These are phyloP conservation scores for Colletotrichum endophyticum DNA, from an alignment of 2,329 filamentous ascomycete genomes.

Conservation along the genomic window DNA sequence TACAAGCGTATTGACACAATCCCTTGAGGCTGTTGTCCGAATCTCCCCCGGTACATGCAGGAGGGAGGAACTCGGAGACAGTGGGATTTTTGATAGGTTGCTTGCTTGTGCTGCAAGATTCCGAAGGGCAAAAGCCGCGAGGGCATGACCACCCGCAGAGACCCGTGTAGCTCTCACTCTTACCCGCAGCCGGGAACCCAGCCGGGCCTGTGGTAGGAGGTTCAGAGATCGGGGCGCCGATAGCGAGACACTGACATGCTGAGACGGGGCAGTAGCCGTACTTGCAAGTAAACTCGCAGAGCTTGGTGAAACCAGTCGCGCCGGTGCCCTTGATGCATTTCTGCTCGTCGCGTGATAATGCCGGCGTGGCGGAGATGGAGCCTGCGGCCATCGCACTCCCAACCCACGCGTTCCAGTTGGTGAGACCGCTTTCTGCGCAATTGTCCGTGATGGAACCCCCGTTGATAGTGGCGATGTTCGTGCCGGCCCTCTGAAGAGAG, in stretches of 20 bases:
- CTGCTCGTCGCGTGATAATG: not conserved
- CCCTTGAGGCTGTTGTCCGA: not conserved
- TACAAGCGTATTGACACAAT: not conserved
- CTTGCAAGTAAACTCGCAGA: slow-evolving; percentile 35
- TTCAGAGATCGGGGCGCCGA: not conserved
- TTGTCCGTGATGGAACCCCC: not conserved
- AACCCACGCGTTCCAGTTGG: slow-evolving; percentile 16
- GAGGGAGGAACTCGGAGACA: not conserved
- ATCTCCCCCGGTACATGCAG: not conserved
- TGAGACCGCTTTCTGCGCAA: not conserved
- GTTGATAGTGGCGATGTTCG: not conserved
- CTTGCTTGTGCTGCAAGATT: slow-evolving; percentile 20
- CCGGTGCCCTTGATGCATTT: slow-evolving; percentile 30
- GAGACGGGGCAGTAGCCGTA: slow-evolving; percentile 27
- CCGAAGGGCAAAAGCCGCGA: slow-evolving; percentile 47
- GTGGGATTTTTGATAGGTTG: not conserved
- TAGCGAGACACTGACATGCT: not conserved
- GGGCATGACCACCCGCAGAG: slow-evolving; percentile 36
- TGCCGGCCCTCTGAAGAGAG: slow-evolving; percentile 28
- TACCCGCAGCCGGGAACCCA: not conserved
- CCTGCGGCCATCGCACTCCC: not conserved
- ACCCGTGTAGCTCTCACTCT: not conserved
- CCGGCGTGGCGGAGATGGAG: not conserved
- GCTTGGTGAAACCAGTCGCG: slow-evolving; percentile 34
- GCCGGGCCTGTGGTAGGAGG: slow-evolving; percentile 10